Evolutionary conservation across 768 basidiomycete species (phyloP), one percentile per base, ranked within the genome.

Genomic region (Termitomyces sp.): DNA sequence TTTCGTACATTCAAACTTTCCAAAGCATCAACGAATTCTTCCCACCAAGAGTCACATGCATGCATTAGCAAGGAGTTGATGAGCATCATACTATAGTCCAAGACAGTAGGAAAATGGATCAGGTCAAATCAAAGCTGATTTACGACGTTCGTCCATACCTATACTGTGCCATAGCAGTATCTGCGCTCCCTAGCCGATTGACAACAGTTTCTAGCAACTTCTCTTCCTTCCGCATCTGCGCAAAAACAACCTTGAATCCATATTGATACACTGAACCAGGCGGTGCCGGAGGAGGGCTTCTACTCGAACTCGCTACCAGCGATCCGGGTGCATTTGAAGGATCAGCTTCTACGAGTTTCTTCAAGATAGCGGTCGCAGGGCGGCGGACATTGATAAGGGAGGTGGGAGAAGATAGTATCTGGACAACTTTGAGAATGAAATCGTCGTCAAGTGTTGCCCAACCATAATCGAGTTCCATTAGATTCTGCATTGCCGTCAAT

Each of bases 301-400:
- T 77, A 65, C 88, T 90, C 22, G 87, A 84, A 65, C 86, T 81
- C 13, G 85, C 78, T 42, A 77, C 59, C 48, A 80, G 68, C 2
- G 81, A 76, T 18, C 84, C 85, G 1, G 88, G 83, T 18, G 84
- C 82, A 59, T 75, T 85, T 63, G 79, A 73, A 18, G 92, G 88
- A 65, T 92, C 90, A 9, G 92, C 92, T 69, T 94, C 92, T 14
- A 94, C 92, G 22, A 96, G 82, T 61, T 88, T 88, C 73, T 92
- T 92, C 61, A 95, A 78, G 56, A 96, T 94, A 35, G 90, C 86
- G 44, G 91, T 94, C 1, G 93, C 94, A 35, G 94, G 94, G 6
- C 93, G 87, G 65, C 90, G 92, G 58, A 95, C 91, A 60, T 97
- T 97, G 76, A 95, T 86, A 18, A 87, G 80, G 12, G 88, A 89